Base-by-base conservation (phyloP, 139 green algal genomes). In the Picochlorum sp. region DNA sequence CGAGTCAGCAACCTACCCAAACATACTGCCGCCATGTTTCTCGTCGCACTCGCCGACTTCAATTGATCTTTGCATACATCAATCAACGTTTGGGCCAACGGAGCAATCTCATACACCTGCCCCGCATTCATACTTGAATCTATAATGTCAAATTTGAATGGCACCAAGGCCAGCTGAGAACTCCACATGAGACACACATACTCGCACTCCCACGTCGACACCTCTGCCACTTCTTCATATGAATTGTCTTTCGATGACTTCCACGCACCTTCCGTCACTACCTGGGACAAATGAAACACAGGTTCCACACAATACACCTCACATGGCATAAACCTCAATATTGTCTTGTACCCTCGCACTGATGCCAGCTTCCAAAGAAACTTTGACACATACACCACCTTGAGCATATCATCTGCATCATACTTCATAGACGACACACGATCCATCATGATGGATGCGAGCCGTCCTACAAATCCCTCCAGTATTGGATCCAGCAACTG, bases 161-260 rank as follows among this genome's bases (percentile, higher is more conserved):
- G 94, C 6, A 95, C 83, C 7, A 97, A 80, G 30, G 90, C 86
- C 21, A 98, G 78, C 41, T 95, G 83, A 23, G 85, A 89, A 4
- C 98, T 83, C 94, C 94, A 99, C n/a, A 96, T 78, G 37, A 98
- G 78, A 56, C 96, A 64, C 20, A 88, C 82, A 56, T 74, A 87
- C 46, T 88, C 81, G 4, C 82, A 79, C 72, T 96, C 86, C 86
- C 85, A 92, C 23, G 46, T 18, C n/a, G 69, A 18, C 5, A n/a
- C 4, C 23, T 30, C 38, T 18, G 26, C 30, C 3, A 63, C 28
- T 23, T 34, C 47, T 54, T 51, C 4, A 15, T 6, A 20, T 18
- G 6, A 13, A 51, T 30, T 30, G 2, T 30, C 28, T 30, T 30
- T 44, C 23, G 34, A 32, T 41, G 58, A 2, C 60, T 6, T 32